These are phyloP conservation scores for Lentinula edodes DNA, from an alignment of 768 basidiomycete genomes.

Conservation along the genomic window DNA sequence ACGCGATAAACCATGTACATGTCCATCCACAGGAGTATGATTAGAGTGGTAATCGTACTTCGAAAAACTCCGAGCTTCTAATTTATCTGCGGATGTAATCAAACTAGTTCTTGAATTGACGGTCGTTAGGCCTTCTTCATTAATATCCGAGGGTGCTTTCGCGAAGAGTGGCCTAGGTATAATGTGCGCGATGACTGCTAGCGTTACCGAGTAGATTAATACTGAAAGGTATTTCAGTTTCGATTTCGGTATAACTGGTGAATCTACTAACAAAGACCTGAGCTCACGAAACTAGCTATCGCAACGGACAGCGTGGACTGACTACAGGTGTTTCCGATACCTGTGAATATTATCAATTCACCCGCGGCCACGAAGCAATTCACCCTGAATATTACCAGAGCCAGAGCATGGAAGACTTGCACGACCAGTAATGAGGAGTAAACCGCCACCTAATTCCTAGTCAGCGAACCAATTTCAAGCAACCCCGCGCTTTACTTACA, in stretches of 20 bases:
- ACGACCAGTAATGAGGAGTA: conserved; percentile 23
- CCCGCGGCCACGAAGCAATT: neutral
- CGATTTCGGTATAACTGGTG: neutral
- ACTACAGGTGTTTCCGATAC: conserved; percentile 23
- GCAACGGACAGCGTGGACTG: conserved; percentile 21
- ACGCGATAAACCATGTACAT: neutral
- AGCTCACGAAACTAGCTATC: conserved; percentile 25
- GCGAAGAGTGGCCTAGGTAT: neutral
- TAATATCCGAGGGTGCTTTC: neutral
- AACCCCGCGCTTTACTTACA: neutral
- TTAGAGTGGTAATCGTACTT: neutral
- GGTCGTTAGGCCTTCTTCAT: neutral
- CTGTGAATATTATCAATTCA: conserved; percentile 11
- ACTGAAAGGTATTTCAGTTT: neutral
- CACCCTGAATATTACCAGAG: conserved; percentile 18
- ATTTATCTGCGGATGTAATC: neutral
- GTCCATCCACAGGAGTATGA: neutral
- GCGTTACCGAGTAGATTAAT: neutral
- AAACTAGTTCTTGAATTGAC: neutral
- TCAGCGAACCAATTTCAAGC: neutral
- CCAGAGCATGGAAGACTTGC: conserved; percentile 29
- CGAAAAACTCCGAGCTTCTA: neutral
- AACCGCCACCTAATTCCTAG: conserved; percentile 22
- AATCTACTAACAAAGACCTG: conserved; percentile 27
- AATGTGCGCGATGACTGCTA: neutral